Base-by-base conservation (phyloP, 108 stramenopile species). In the Nitzschia putrida region DNA sequence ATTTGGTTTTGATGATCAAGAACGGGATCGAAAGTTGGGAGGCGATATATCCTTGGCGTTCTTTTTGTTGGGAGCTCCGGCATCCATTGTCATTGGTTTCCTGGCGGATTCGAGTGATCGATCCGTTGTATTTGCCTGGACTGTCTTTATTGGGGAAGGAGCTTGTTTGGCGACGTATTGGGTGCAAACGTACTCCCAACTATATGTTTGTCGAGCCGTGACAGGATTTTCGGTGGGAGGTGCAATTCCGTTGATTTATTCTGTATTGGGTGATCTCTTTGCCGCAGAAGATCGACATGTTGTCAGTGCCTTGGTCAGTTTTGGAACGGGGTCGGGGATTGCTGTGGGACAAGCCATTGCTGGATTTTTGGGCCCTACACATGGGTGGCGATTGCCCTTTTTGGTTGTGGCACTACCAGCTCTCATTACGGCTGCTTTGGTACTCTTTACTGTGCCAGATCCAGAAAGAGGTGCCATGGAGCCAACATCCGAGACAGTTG, bases 321-420 rank as follows among this genome's bases (percentile, higher is more conserved):
- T 86, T 50, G 89, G 90, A 23, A 80, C 83, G 25, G 89, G 90
- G 1, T 54, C 83, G 26, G 93, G 93, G 4, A 85, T 89, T 42
- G 64, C 79, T 4, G 24, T 92, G 10, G 90, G 90, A 58, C 90
- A 92, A 78, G 86, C 82, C 12, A 41, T 88, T 16, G 85, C 91
- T 14, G 94, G 94, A 18, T 81, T 86, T 51, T 40, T 95, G 11
- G 94, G 94, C 25, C 91, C 94, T 12, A 66, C 64, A 0, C 83
- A 69, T 72, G 91, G 91, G 20, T 95, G 94, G 94, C 74, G 90
- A 65, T 40, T 86, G 16, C 94, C 94, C 0, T 95, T 95, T 75
- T 24, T 92, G 20, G 56, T 92, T n/a, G 84, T 95, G 21, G 75
- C 79, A 50, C 18, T 85, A 29, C 87, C 87, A 22, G 91, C 91